These are phyloP conservation scores for Paramecium sexaurelia DNA, from an alignment of 73 alveolate species.

Conservation along the genomic window DNA sequence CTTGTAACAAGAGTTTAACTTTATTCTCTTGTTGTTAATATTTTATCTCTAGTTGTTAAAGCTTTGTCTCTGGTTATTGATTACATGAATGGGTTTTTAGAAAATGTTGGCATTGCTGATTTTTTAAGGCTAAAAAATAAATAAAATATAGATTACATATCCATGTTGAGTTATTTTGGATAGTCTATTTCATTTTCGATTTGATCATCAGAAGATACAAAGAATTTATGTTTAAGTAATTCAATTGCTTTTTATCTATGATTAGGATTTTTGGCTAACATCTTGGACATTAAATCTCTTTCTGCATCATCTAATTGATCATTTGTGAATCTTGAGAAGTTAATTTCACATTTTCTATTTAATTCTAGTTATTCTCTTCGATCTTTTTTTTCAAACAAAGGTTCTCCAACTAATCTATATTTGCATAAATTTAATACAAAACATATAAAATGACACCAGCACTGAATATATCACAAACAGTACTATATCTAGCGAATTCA, in stretches of 20 bases:
- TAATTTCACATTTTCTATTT: constrained; percentile 38
- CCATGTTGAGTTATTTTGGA: not conserved
- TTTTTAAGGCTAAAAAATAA: not conserved
- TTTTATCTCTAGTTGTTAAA: not conserved
- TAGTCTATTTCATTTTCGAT: constrained; percentile 36
- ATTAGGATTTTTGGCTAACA: constrained; percentile 43
- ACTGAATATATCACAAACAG: constrained; percentile 58
- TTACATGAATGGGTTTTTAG: constrained; percentile 28
- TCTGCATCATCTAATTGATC: not conserved
- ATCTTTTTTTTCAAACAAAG: constrained; percentile 45
- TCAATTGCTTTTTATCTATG: constrained; percentile 40
- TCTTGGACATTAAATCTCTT: not conserved
- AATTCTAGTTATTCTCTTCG: constrained; percentile 37
- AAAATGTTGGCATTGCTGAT: constrained; percentile 34
- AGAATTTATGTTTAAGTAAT: constrained; percentile 15
- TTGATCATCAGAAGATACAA: constrained; percentile 13
- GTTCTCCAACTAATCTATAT: constrained; percentile 49
- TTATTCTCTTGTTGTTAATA: not conserved
- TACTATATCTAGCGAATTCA: constrained; percentile 48
- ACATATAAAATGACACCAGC: constrained; percentile 60
- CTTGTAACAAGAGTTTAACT: not conserved
- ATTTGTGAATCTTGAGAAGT: not conserved
- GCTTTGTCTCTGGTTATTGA: not conserved
- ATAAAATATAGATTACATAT: not conserved
- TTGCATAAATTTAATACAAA: constrained; percentile 20